Percentiles rank a stretch among this genome's conserved stretches.
These are phyloP conservation scores for Lasiodiplodia theobromae DNA, from an alignment of 2,329 filamentous ascomycete species.

Conservation along the genomic window DNA sequence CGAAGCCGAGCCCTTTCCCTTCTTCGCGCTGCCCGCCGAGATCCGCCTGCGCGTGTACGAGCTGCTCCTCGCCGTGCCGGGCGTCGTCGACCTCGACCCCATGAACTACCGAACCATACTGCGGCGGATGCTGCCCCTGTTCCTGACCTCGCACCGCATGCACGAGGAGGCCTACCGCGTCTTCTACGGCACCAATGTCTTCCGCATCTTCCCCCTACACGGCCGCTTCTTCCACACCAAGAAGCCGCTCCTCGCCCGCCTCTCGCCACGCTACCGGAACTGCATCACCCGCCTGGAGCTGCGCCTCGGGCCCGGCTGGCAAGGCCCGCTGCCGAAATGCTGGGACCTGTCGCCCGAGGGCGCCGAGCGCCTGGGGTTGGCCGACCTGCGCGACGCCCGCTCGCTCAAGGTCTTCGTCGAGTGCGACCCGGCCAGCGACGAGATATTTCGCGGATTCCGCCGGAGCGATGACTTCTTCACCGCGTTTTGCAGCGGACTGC, in stretches of 20 bases:
- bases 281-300: conserved; percentile 71
- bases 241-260: conserved; percentile 71
- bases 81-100: conserved; percentile 71
- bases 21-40: conserved; percentile 62
- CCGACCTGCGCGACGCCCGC: conserved; percentile 66
- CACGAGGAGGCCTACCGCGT: conserved; percentile 60
- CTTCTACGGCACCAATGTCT: conserved; percentile 61
- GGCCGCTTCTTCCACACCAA: conserved; percentile 74
- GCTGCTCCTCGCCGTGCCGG: conserved; percentile 56
- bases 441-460: conserved; percentile 72
- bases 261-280: conserved; percentile 67
- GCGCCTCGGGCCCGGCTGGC: conserved; percentile 76
- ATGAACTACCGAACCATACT: conserved; percentile 60
- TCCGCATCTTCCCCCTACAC: conserved; percentile 61
- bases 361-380: conserved; percentile 60
- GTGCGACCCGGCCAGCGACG: conserved; percentile 71
- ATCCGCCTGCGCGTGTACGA: conserved; percentile 60
- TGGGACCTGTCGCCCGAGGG: conserved; percentile 59
- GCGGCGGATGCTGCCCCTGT: conserved; percentile 69
- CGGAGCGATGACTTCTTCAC: conserved; percentile 74
- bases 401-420: conserved; percentile 73
- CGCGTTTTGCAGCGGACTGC: conserved; percentile 65
- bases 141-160: conserved; percentile 64
- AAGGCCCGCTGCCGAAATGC: conserved; percentile 67
- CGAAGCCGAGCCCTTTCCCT: conserved; percentile 50